Base-by-base conservation (phyloP, 2,329 filamentous ascomycete genomes). In the Aspergillus candidus region DNA sequence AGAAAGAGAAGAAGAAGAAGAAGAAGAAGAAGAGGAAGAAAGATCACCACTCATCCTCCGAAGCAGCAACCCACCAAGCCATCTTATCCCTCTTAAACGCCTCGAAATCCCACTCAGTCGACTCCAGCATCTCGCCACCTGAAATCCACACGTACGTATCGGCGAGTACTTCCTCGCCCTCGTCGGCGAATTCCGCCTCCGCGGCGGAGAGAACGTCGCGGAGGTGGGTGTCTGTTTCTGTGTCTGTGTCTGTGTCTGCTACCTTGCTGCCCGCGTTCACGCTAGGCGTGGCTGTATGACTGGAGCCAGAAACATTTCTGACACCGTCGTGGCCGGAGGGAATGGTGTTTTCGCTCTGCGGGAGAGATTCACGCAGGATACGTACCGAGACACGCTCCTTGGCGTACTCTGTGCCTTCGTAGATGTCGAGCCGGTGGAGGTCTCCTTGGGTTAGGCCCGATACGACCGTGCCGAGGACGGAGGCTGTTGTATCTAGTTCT, bases 81-180 rank as follows among this genome's bases (percentile, higher is more conserved):
- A 85, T 71, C 71, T 89, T 94, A 49, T 93, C 83, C 56, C 75
- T 73, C 49, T 84, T 80, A 62, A 96, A 97, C 50, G 86, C 80
- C 38, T 83, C 81, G 69, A 89, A 93, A 63, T 94, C 87, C 91
- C 91, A 97, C 64, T 95, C 89, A 15, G 71, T 67, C 29, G 78
- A 72, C 64, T 94, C 88, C 13, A 97, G 68, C 0, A 58, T 32
- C 0, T 65, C 52, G 12, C 69, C 63, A 1, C 70, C 50, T 11
- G 60, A 63, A 35, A 72, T 70, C 66, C 77, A 89, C 4, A 89
- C 75, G 61, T 90, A 90, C 11, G 80, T 80, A 40, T 77, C 71
- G 3, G 82, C 76, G 48, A 73, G 66, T 40, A 76, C 73, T 44
- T 65, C 63, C 30, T 63, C 60, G 18, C 47, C 57, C 51, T 74